Evolutionary conservation across 768 basidiomycete species (phyloP), one percentile per base, ranked within the genome.

Genomic region (Pholiota microspora): DNA sequence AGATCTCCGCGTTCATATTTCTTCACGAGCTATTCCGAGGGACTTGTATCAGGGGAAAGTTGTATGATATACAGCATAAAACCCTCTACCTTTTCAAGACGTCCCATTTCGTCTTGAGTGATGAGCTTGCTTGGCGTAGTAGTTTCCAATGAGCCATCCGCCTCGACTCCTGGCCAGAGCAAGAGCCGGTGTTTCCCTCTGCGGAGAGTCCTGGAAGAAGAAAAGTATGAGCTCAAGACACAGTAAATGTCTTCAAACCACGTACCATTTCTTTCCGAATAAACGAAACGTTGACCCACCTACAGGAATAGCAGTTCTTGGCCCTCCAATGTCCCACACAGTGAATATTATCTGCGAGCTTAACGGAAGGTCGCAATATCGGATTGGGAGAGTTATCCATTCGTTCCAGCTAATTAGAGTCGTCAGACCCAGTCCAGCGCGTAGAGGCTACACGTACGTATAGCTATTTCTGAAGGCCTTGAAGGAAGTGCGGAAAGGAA

Each of bases 1-100:
- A 99, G 77, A 67, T 98, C 97, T 0, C 94, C 94, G 15, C 93
- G 80, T 63, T 98, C 94, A 62, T 95, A 94, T 69, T 97, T 97
- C 77, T 98, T 97, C 50, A 99, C 90, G 15, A 90, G 78, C 87
- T 91, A 52, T 10, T 27, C 53, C 21, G 8, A 35, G 49, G 10
- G 12, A 13, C 12, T 24, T n/a, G 18, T 2, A 24, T 28, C 21
- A 28, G 25, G 38, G 9, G 25, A 18, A n/a, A 16, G 4, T 9
- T 21, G 25, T 12, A 44, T 12, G 16, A 35, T 29, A 38, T 45
- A 40, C 51, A 23, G 32, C 23, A 44, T 12, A 61, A n/a, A n/a
- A n/a, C n/a, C n/a, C n/a, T 73, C 25, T 40, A 90, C 93, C 82
- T 93, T 93, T 70, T 98, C 95, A 45, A 99, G 69, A 42, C 95